A percentile compares a stretch with the other conserved stretches of the same genome.
These are phyloP conservation scores for Pholiota microspora DNA, from an alignment of 768 basidiomycete genomes.

Conservation along the genomic window DNA sequence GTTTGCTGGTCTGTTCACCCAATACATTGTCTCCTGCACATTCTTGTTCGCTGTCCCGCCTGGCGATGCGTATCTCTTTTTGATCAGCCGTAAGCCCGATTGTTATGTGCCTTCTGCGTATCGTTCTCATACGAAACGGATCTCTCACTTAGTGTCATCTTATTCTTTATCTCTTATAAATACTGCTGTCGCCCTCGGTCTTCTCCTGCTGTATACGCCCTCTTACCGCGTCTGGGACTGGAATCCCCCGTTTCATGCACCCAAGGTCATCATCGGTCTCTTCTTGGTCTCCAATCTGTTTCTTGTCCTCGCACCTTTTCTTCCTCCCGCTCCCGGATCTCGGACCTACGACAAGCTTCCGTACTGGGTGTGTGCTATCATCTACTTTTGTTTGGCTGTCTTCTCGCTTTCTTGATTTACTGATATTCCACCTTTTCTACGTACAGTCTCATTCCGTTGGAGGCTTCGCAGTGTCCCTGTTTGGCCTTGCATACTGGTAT, in stretches of 20 bases:
- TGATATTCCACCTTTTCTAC: background rate
- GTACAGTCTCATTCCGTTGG: conserved; percentile 25
- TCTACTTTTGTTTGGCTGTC: background rate
- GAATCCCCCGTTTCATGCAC: conserved; percentile 65
- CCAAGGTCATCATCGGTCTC: conserved; percentile 43
- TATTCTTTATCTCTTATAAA: conserved; percentile 61
- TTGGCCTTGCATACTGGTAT: conserved; percentile 60
- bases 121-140: background rate
- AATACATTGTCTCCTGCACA: conserved; percentile 57
- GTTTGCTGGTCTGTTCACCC: conserved; percentile 56
- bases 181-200: conserved; percentile 55
- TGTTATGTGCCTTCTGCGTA: background rate
- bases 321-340: conserved; percentile 55
- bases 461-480: conserved; percentile 41
- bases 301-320: conserved; percentile 56
- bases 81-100: conserved; percentile 53
- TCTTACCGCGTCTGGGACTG: conserved; percentile 45
- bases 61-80: conserved; percentile 74
- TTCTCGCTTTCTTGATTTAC: background rate
- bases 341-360: conserved; percentile 57
- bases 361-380: conserved; percentile 55
- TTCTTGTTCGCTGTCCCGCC: conserved; percentile 58
- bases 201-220: conserved; percentile 57
- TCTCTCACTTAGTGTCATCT: conserved; percentile 42
- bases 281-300: conserved; percentile 70